Evolutionary conservation across 192 early-diverging fungal genomes (phyloP).

Genomic region (Dispira simplex): DNA sequence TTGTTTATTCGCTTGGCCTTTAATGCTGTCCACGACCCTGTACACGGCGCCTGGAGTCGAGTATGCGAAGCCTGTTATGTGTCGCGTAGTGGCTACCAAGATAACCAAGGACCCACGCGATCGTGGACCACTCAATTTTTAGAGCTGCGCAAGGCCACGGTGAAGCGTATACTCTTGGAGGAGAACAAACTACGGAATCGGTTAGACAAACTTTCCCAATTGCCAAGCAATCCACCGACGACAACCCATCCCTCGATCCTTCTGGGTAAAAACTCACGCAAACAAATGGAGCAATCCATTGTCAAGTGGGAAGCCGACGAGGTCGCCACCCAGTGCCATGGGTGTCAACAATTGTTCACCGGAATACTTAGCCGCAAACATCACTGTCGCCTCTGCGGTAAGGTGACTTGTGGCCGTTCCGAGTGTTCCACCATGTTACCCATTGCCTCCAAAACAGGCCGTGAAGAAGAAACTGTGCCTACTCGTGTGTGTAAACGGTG

Average conservation of each 20-base stretch:
- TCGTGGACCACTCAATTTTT: conserved; percentile 33
- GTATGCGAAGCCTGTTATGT: conserved; percentile 40
- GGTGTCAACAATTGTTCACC: conserved; percentile 13
- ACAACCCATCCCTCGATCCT: neutral
- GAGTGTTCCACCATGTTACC: conserved; percentile 31
- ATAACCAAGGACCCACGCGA: conserved; percentile 28
- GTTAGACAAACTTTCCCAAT: conserved; percentile 42
- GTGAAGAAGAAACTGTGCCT: neutral
- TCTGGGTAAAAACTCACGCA: neutral
- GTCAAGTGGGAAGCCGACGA: conserved; percentile 23
- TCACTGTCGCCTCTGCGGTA: conserved; percentile 57
- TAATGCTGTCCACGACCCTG: conserved; percentile 38
- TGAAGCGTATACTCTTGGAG: conserved; percentile 44
- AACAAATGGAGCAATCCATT: conserved; percentile 19
- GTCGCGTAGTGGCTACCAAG: conserved; percentile 22
- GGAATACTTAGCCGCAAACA: conserved; percentile 45
- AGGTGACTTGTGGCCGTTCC: conserved; percentile 36
- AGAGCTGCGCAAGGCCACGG: conserved; percentile 29
- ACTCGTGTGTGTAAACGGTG: conserved; percentile 18
- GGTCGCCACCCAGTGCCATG: conserved; percentile 12
- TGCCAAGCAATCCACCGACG: neutral
- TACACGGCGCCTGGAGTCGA: conserved; percentile 35
- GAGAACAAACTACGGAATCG: conserved; percentile 57
- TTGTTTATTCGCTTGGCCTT: conserved; percentile 32
- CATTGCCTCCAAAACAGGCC: conserved; percentile 13